Base-by-base conservation (phyloP, 2,329 filamentous ascomycete genomes). In the Rutstroemia sp. region DNA sequence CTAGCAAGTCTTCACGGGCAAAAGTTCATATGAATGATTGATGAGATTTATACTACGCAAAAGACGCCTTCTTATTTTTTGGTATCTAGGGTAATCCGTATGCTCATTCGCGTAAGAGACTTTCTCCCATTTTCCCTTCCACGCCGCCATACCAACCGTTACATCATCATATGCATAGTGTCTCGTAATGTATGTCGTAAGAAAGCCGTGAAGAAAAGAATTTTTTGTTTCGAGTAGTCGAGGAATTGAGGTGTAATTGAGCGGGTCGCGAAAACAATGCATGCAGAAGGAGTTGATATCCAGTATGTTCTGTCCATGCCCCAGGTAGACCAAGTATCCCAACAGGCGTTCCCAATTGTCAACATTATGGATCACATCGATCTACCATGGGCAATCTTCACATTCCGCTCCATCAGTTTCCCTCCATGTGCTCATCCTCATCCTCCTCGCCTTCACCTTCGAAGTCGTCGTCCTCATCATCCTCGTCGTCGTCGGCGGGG, bases 401-500 rank as follows among this genome's bases (percentile, higher is more conserved):
- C 44, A 52, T 52, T 56, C 48, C 17, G 23, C 23, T 50, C 46
- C 34, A 23, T 50, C 16, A 55, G 25, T 68, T 69, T 57, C 86
- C 82, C 67, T 86, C 79, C 87, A 90, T 90, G 73, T 84, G 82
- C 61, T 88, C 86, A 60, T 84, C 82, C 61, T 88, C 86, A 59
- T 85, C 83, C 61, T 84, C 78, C 54, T 80, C 80, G 40, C 79
- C 71, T 51, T 82, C 25, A 7, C 25, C 82, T 70, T 86, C 86
- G 23, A 81, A 83, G 47, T 65, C 65, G 58, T 88, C 86, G 47
- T 88, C 88, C 0, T 94, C 88, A 46, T 91, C 89, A 30, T 92
- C 86, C 14, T 89, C 88, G 5, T 92, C 88, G 7, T 88, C 85
- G n/a, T 84, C 82, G 61, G 78, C 82, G 48, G 82, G 83, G 66